Evolutionary conservation across 1,139 yeast genomes (phyloP), one percentile per base, ranked within the genome.

Genomic region (Nakaseomyces uthaithaninus): DNA sequence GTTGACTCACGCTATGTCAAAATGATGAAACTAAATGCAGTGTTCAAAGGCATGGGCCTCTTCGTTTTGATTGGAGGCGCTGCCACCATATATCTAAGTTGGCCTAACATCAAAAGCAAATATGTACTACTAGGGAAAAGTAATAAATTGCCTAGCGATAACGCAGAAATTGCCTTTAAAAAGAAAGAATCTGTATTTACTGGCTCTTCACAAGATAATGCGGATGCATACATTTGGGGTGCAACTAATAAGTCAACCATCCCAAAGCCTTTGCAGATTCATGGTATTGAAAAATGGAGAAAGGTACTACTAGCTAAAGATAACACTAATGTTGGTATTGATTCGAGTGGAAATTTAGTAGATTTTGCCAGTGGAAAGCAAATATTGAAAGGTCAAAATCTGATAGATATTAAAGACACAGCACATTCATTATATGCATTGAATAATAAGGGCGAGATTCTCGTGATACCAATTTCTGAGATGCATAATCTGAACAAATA

Each of bases 351-450:
- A 6, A 19, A 31, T n/a, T 17, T 31, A 3, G 35, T 31, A 4
- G 25, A 31, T 20, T 19, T 31, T n/a, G 6, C 25, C 4, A 7
- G 25, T 4, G 35, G 17, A 2, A 66, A 41, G 63, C 14, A 38
- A 3, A 17, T 57, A 7, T 40, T 59, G 25, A 39, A 65, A 28
- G 79, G 77, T 12, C 67, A 71, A 45, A 66, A 72, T 11, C 54
- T 79, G 20, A 47, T 42, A 2, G 56, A 64, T 41, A 76, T 74
- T 11, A 64, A 66, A 40, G 62, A 79, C 17, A 74, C 87, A 4
- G 72, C 70, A 39, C 72, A 75, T 15, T 67, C 58, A 18, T 66
- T 83, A 4, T 85, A 84, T 54, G 78, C 76, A 1, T 62, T 83
- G 50, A 67, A 71, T 28, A 57, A 62, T 12, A 74, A 73, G 7